These are phyloP conservation scores for Gilbertella persicaria DNA, from an alignment of 371 early-diverging fungal species.

Conservation along the genomic window DNA sequence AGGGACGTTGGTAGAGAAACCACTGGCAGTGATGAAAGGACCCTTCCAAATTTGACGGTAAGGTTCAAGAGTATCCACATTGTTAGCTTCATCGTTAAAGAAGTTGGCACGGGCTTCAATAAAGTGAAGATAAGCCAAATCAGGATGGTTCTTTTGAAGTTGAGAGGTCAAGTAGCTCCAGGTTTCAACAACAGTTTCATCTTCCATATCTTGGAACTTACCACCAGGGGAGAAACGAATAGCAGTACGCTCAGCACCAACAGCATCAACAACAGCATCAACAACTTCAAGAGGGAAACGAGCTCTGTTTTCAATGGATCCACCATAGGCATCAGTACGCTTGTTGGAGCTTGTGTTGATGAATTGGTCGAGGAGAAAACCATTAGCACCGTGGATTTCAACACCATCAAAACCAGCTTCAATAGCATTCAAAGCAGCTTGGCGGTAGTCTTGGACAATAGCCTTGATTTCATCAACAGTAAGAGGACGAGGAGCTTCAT, in stretches of 20 bases:
- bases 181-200: conserved; percentile 29
- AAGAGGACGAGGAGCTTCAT: conserved; percentile 48
- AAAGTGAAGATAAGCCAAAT: conserved; percentile 35
- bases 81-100: neutral
- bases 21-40: conserved; percentile 30
- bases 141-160: conserved; percentile 23
- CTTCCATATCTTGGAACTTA: conserved; percentile 27
- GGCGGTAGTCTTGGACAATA: conserved; percentile 49
- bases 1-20: conserved; percentile 20
- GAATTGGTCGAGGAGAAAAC: too few species aligned
- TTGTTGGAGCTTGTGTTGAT: too few species aligned
- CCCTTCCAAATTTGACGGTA: conserved; percentile 37
- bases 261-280: conserved; percentile 62
- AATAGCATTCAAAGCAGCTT: too few species aligned
- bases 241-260: too few species aligned
- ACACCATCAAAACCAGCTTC: too few species aligned
- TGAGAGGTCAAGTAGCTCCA: conserved; percentile 25
- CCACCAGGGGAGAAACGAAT: too few species aligned
- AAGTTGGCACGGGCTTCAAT: conserved; percentile 28
- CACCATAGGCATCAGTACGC: too few species aligned
- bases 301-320: too few species aligned
- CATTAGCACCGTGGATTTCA: too few species aligned
- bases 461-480: conserved; percentile 61
- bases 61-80: conserved; percentile 19
- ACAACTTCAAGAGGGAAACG: conserved; percentile 36